Evolutionary conservation across 192 early-diverging fungal species (phyloP), one percentile per base, ranked within the genome.

Genomic region (Backusella mclennaniae): DNA sequence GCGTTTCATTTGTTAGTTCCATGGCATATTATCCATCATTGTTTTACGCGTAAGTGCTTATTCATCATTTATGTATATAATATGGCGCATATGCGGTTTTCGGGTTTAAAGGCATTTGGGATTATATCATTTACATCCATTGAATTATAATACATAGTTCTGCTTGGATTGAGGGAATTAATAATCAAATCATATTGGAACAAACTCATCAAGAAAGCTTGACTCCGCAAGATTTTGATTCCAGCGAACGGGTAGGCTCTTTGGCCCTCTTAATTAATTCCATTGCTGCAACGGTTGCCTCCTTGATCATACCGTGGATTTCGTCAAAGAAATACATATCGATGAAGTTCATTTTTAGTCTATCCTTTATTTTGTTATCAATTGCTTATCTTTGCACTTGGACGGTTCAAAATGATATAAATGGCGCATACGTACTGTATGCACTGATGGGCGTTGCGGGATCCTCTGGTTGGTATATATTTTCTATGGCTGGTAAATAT

Each of bases 191-290:
- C 26, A 29, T 63, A 63, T 63, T 63, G 56, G 56, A 63, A 12
- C 56, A 63, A 63, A 63, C 9, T 14, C 21, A 63, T 29, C 19
- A 63, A 29, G 7, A 7, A 63, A 63, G 56, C 23, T 29, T 63
- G 23, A 63, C 56, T 63, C 56, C 56, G 56, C 56, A 63, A 1
- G 56, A 63, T 63, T 63, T 63, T 63, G 56, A 63, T 63, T 23
- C 9, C 56, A 63, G 56, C 26, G 56, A 63, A 12, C 56, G 56
- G 23, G 23, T 29, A 29, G 56, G 56, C 56, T 63, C 56, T 63
- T 29, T 63, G 26, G 56, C 56, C 11, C 56, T 63, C 9, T 29
- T 63, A 14, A 14, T 63, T 29, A 63, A 14, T 11, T 63, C 56
- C 9, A 29, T 63, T 63, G 9, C 56, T 8, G 56, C 23, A 4